These are phyloP conservation scores for Tulasnella calospora DNA, from an alignment of 768 basidiomycete species.

Conservation along the genomic window DNA sequence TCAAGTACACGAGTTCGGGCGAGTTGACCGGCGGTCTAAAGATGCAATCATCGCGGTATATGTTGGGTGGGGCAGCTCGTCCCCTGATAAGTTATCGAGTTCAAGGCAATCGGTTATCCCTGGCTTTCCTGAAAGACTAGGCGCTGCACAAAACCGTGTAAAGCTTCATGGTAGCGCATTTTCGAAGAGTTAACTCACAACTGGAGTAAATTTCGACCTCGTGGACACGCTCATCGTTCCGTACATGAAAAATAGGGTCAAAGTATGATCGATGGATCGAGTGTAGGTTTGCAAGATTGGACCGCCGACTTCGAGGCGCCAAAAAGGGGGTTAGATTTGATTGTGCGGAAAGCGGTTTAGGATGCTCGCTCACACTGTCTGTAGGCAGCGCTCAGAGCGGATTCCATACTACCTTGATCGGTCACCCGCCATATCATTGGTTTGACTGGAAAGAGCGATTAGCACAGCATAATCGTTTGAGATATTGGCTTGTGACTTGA, in stretches of 20 bases:
- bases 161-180: not conserved
- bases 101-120: not conserved
- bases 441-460: not conserved
- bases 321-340: not conserved
- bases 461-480: not conserved
- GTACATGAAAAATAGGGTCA: constrained; percentile 1
- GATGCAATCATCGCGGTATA: too few relatives aligned
- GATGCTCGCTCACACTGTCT: not conserved
- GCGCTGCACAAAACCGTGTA: not conserved
- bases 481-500: not conserved
- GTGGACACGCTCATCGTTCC: not conserved
- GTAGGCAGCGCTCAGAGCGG: not conserved
- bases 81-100: not conserved
- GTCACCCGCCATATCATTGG: not conserved
- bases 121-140: not conserved
- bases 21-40: too few relatives aligned
- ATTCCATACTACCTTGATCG: not conserved
- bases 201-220: not conserved
- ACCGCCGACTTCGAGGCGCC: not conserved
- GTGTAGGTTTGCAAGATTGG: not conserved
- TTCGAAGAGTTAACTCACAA: not conserved
- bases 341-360: not conserved
- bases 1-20: too few relatives aligned
- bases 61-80: not conserved
- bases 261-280: not conserved